Evolutionary conservation across 2,329 filamentous ascomycete species (phyloP).

Genomic region (Aspergillus quadrilineatus): DNA sequence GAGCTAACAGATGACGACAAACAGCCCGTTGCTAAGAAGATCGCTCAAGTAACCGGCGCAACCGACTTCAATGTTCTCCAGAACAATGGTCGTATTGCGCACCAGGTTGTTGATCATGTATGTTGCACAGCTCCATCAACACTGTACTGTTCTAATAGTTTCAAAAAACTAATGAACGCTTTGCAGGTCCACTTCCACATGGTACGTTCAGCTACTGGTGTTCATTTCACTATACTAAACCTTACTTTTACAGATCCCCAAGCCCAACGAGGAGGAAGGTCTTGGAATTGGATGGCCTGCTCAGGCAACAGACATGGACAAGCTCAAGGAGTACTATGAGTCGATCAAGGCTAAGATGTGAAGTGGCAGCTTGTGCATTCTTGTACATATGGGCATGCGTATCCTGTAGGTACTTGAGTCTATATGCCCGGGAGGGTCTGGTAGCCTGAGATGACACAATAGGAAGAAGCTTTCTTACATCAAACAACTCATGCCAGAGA

Average conservation of each 20-base stretch:
- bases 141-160: background rate
- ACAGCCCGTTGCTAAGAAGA: constrained; percentile 79
- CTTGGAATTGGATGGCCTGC: constrained; percentile 78
- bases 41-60: constrained; percentile 73
- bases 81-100: constrained; percentile 89
- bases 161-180: background rate
- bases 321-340: constrained; percentile 74
- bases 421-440: background rate
- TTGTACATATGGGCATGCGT: background rate
- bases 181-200: constrained; percentile 86
- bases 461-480: background rate
- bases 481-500: background rate
- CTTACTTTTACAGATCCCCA: constrained; percentile 68
- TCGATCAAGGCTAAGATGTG: constrained; percentile 90
- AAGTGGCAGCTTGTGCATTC: constrained; percentile 13
- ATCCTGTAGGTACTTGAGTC: background rate
- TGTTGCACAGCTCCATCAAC: constrained; percentile 29
- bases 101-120: constrained; percentile 91
- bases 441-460: background rate
- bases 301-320: constrained; percentile 73
- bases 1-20: background rate
- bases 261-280: constrained; percentile 80
- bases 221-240: background rate
- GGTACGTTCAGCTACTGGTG: constrained; percentile 50
- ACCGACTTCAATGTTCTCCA: constrained; percentile 90